phyloP scores from a whole-genome alignment of 768 basidiomycete genomes.

The Termitomyces bulborhizus region DNA sequence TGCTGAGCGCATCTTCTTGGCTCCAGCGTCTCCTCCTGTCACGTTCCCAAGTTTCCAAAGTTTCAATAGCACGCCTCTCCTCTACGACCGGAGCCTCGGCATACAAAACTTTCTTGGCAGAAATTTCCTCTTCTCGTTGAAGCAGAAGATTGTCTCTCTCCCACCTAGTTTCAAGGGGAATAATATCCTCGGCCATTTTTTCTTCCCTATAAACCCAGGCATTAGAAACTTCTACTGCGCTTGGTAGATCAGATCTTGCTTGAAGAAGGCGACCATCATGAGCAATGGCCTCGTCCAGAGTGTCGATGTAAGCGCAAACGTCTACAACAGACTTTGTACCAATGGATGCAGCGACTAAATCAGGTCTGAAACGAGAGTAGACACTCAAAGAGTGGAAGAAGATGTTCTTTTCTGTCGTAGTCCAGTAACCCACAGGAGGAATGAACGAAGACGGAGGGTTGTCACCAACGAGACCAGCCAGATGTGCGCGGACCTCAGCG shows the following conservation, averaged over 20 bases:
- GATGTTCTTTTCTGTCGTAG: constrained; percentile 53
- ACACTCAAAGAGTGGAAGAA: constrained; percentile 69
- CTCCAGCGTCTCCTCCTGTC: constrained; percentile 17
- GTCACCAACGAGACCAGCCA: constrained; percentile 24
- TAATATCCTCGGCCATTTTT: constrained; percentile 25
- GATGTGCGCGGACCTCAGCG: constrained; percentile 27
- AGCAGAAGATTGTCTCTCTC: constrained; percentile 16
- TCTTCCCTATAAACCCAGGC: constrained; percentile 47
- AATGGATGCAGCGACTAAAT: constrained; percentile 67
- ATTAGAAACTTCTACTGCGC: constrained; percentile 45
- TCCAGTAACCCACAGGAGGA: constrained; percentile 49
- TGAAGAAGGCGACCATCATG: constrained; percentile 6
- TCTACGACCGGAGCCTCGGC: not conserved
- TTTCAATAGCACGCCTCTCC: constrained; percentile 6
- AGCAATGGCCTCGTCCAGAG: constrained; percentile 36
- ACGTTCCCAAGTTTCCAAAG: constrained; percentile 14
- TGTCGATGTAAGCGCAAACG: constrained; percentile 60
- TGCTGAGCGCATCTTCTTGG: constrained; percentile 18
- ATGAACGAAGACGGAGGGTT: constrained; percentile 27
- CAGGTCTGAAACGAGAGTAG: constrained; percentile 68
- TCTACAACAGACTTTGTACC: constrained; percentile 61
- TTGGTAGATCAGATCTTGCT: constrained; percentile 21
- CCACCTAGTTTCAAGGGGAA: constrained; percentile 22
- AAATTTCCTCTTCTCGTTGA: constrained; percentile 15
- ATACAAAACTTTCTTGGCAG: constrained; percentile 5